Conservation (phyloP, 176 grass and related monocot species). For the Carex littledalei region DNA sequence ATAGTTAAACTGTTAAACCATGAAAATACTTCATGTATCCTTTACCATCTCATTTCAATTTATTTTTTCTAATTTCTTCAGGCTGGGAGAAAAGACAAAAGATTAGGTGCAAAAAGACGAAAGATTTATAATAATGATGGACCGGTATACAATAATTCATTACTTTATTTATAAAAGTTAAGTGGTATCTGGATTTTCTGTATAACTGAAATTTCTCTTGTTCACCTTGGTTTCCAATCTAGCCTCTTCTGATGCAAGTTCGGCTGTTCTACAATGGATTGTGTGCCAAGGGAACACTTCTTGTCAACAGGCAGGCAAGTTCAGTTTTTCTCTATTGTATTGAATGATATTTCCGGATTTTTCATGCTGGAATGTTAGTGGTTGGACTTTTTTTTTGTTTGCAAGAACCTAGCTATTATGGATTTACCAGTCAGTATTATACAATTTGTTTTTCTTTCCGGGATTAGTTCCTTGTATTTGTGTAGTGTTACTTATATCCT, state of each 20-base stretch:
- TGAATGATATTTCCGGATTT: background rate
- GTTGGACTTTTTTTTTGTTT: background rate
- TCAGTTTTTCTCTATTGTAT: background rate
- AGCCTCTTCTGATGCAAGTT: conserved; percentile 86
- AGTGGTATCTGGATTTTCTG: background rate
- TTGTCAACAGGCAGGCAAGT: conserved; percentile 49
- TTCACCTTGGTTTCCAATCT: background rate
- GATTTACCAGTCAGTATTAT: no score
- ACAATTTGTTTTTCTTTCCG: no score
- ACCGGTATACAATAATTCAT: conserved; percentile 17
- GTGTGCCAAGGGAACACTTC: conserved; percentile 66
- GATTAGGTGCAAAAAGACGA: no score
- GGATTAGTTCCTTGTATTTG: no score
- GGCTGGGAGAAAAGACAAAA: no score
- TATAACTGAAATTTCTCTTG: background rate
- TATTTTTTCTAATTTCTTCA: no score
- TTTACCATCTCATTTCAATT: background rate
- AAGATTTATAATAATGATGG: no score
- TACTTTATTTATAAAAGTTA: background rate
- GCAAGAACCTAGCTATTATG: background rate
- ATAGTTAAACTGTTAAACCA: background rate
- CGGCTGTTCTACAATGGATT: conserved; percentile 62
- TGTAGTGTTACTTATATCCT: no score
- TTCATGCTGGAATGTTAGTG: background rate
- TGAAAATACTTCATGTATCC: background rate